Percentiles rank a stretch among this genome's conserved stretches.
Evolutionary conservation across 345 rosid species (phyloP).

Genomic region (Sisymbrium altissimum): DNA sequence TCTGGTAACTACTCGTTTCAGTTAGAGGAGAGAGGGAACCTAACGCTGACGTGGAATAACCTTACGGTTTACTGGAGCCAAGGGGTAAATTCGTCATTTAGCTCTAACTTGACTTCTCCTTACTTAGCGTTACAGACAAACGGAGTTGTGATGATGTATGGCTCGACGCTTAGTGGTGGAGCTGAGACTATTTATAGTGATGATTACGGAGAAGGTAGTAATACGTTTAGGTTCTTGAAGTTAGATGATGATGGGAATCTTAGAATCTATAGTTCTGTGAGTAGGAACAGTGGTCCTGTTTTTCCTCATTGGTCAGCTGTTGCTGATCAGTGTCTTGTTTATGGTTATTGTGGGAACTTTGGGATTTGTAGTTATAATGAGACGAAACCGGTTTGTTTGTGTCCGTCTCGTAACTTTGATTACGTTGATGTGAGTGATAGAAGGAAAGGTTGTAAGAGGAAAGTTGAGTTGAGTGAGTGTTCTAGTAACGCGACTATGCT

Average conservation of each 20-base stretch:
- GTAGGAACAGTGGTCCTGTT: constrained; percentile 22
- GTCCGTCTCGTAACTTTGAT: constrained; percentile 64
- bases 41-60: constrained; percentile 56
- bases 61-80: constrained; percentile 46
- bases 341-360: constrained; percentile 55
- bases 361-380: constrained; percentile 58
- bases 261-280: constrained; percentile 47
- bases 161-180: constrained; percentile 26
- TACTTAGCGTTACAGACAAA: constrained; percentile 38
- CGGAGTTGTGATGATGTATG: constrained; percentile 42
- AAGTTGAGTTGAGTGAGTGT: constrained; percentile 46
- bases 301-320: constrained; percentile 49
- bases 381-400: constrained; percentile 46
- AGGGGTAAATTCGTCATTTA: constrained; percentile 52
- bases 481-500: constrained; percentile 46
- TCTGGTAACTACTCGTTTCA: constrained; percentile 56
- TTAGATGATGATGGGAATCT: constrained; percentile 60
- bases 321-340: constrained; percentile 55
- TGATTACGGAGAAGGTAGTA: constrained; percentile 53
- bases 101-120: constrained; percentile 45
- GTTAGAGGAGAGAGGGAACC: constrained; percentile 42
- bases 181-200: constrained; percentile 39
- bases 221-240: constrained; percentile 53
- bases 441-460: constrained; percentile 60
- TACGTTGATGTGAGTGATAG: constrained; percentile 40